A percentile compares a stretch with the other conserved stretches of the same genome.
Evolutionary conservation across 805 yeast genomes (phyloP).

Genomic region (Candida corydali): DNA sequence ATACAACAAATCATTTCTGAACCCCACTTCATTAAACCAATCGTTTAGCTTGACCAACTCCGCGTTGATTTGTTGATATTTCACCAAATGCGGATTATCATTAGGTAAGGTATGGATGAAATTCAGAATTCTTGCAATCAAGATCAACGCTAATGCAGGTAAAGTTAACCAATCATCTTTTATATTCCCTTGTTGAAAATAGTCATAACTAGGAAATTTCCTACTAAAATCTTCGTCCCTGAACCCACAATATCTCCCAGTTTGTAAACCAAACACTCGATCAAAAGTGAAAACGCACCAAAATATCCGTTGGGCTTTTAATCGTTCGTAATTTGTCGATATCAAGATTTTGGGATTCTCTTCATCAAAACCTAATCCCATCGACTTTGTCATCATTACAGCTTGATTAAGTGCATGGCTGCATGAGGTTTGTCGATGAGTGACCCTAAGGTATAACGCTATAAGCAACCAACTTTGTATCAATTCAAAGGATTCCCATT

Average conservation of each 20-base stretch:
- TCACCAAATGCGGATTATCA: conserved; percentile 22
- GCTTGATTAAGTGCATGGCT: conserved; percentile 32
- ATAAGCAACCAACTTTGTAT: conserved; percentile 39
- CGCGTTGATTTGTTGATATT: conserved; percentile 28
- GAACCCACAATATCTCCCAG: conserved; percentile 42
- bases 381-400: conserved; percentile 30
- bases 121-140: conserved; percentile 37
- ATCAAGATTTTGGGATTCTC: conserved; percentile 13
- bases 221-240: conserved; percentile 34
- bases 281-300: conserved; percentile 56
- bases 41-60: conserved; percentile 23
- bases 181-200: conserved; percentile 19
- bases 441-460: conserved; percentile 29
- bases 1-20: conserved; percentile 22
- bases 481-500: conserved; percentile 42
- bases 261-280: conserved; percentile 47
- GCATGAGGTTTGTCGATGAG: conserved; percentile 37
- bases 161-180: conserved; percentile 48
- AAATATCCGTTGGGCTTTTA: conserved; percentile 49
- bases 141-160: conserved; percentile 44
- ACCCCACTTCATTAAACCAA: conserved; percentile 35
- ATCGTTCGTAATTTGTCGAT: conserved; percentile 35
- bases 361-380: conserved; percentile 29
- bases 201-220: conserved; percentile 25
- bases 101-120: conserved; percentile 26